These are phyloP conservation scores for Barnettozyma salicaria DNA, from an alignment of 805 yeast species.

Conservation along the genomic window DNA sequence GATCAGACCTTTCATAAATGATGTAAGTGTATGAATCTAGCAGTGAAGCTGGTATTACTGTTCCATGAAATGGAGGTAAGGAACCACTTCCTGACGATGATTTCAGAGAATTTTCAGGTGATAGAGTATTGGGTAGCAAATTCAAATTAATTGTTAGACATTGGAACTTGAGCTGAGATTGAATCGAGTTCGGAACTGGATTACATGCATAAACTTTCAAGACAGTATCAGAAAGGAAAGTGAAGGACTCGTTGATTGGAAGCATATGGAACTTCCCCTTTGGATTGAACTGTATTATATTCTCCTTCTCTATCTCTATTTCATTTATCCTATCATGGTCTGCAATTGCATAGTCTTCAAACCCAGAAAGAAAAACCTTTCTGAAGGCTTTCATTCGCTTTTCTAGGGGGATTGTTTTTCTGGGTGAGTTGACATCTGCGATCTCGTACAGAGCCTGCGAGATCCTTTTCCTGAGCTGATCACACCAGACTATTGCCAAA, in stretches of 20 bases:
- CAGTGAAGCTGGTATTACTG: no score
- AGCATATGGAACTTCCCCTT: slow-evolving; percentile 1
- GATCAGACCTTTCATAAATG: slow-evolving; percentile 36
- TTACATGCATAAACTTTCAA: slow-evolving; percentile 26
- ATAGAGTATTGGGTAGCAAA: slow-evolving; percentile 3
- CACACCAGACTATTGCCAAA: slow-evolving; percentile 95
- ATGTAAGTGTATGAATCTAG: no score
- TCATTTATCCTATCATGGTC: slow-evolving; percentile 16
- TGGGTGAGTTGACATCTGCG: slow-evolving; percentile 41
- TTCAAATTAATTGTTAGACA: slow-evolving; percentile 4
- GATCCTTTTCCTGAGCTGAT: slow-evolving; percentile 64
- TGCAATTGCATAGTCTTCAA: slow-evolving; percentile 38
- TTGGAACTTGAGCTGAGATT: slow-evolving; percentile 5
- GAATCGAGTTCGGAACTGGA: slow-evolving; percentile 47
- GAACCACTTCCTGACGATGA: slow-evolving; percentile 50
- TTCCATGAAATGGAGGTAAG: slow-evolving; percentile 40
- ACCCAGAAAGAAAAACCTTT: slow-evolving; percentile 43
- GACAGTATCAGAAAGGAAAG: slow-evolving; percentile 2
- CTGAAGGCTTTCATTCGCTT: slow-evolving; percentile 57
- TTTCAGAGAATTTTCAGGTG: slow-evolving; percentile 1
- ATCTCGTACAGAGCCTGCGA: slow-evolving; percentile 55
- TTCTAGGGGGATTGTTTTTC: slow-evolving; percentile 45
- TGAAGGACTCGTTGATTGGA: slow-evolving; percentile 1
- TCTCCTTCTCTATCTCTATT: background rate
- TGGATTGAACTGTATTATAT: slow-evolving; percentile 1